phyloP scores from a whole-genome alignment of 2,329 filamentous ascomycete species.

The Colletotrichum sp. region DNA sequence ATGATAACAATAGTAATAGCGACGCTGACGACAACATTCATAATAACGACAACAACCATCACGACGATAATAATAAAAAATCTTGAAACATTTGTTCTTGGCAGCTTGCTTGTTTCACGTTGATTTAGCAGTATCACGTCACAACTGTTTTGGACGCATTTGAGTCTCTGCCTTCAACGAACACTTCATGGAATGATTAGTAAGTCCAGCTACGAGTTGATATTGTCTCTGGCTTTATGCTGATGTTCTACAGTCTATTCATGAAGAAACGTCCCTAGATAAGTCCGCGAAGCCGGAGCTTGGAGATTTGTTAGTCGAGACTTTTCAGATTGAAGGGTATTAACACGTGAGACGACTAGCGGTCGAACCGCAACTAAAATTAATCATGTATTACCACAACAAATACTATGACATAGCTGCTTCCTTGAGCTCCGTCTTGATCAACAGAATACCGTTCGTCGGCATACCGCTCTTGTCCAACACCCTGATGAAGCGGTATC shows the following conservation, averaged over 20 bases:
- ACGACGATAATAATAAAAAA: background rate
- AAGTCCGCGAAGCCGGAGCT: no score
- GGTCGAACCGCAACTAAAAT: accelerated
- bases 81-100: accelerated
- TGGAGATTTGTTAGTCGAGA: no score
- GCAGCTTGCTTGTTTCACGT: accelerated
- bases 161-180: accelerated
- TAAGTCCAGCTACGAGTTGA: accelerated
- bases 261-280: no score
- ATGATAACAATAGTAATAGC: no score
- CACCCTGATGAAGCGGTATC: constrained; percentile 80
- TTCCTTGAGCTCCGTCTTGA: constrained; percentile 50
- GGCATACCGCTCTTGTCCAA: constrained; percentile 70
- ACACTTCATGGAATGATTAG: no score
- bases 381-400: no score
- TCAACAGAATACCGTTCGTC: constrained; percentile 74
- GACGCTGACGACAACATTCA: accelerated
- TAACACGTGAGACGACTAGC: accelerated
- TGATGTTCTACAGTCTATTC: no score
- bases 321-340: no score
- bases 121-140: no score
- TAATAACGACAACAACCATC: accelerated
- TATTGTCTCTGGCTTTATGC: no score
- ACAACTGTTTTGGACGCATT: no score
- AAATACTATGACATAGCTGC: no score